Base-by-base conservation (phyloP, 1,284 basidiomycete species). In the Cutaneotrichosporon dermatis region DNA sequence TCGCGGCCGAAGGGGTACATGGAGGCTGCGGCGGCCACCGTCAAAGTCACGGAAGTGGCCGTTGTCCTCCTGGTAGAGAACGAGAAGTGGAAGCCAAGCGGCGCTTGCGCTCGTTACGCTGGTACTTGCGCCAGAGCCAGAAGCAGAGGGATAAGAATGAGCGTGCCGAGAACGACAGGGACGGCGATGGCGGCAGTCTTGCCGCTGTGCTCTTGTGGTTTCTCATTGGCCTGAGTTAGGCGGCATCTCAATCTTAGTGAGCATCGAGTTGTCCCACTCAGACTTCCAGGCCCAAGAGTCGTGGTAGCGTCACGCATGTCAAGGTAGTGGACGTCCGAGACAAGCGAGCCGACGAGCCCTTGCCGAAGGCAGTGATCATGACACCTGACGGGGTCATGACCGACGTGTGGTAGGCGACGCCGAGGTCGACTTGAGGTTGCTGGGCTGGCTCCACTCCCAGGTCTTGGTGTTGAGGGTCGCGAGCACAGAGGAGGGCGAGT, bases 351-450 rank as follows among this genome's bases (percentile, higher is more conserved):
- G 57, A 39, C 4, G 69, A 54, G 11, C 68, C 63, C 13, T 76
- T 63, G 36, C 77, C 77, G 54, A 79, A 79, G 1, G 76, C 71
- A 8, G 72, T 68, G 58, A 79, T 72, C 71, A 79, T 77, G 42
- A 79, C 76, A 42, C 77, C 77, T 9, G 71, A 65, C 15, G 70
- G 68, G 8, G 76, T 77, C 64, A 78, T 76, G 55, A 79, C 66
- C 2, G 75, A 64, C 10, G 75, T 69, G 61, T 79, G 76, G 66
- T 76, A 77, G 5, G 75, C 64, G 1, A 69, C 66, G 13, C 72
- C 74, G 6, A 65, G 4, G 69, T 71, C 0, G 70, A 37, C 59
- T 79, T 76, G 6, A 79, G 65, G 58, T 67, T 67, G n/a, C 66
- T 62, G 1, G 75, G 76, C 11, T 66, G 62, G 4, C 72, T 72